phyloP scores from a whole-genome alignment of 1,139 yeast genomes.

The Kodamaea suecica region DNA sequence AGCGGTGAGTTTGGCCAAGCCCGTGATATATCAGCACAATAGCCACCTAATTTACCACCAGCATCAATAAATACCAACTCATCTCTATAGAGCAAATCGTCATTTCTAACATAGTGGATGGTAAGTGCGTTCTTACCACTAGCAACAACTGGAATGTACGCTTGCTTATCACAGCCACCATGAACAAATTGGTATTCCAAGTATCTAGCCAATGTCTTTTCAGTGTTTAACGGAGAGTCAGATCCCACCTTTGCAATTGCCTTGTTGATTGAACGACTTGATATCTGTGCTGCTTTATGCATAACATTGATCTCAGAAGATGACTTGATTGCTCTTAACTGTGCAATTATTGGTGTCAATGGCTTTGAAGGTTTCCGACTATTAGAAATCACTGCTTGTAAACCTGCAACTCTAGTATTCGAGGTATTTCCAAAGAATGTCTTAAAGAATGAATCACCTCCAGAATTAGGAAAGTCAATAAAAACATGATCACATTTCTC shows the following conservation, averaged over 20 bases:
- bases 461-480: slow-evolving; percentile 39
- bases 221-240: slow-evolving; percentile 52
- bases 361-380: slow-evolving; percentile 41
- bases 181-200: slow-evolving; percentile 78
- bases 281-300: slow-evolving; percentile 79
- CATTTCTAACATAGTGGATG: slow-evolving; percentile 88
- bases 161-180: slow-evolving; percentile 87
- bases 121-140: slow-evolving; percentile 85
- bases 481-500: slow-evolving; percentile 47
- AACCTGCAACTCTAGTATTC: slow-evolving; percentile 2
- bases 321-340: slow-evolving; percentile 68
- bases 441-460: slow-evolving; percentile 11
- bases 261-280: slow-evolving; percentile 77
- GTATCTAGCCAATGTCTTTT: slow-evolving; percentile 75
- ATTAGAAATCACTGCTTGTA: slow-evolving; percentile 4
- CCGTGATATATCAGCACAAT: slow-evolving; percentile 92
- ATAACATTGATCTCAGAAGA: slow-evolving; percentile 71
- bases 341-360: slow-evolving; percentile 48
- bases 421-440: slow-evolving; percentile 11
- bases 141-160: slow-evolving; percentile 95
- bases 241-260: slow-evolving; percentile 65
- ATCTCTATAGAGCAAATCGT: slow-evolving; percentile 67
- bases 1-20: slow-evolving; percentile 86
- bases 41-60: slow-evolving; percentile 91
- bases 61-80: slow-evolving; percentile 94